Percentiles rank a stretch among this genome's conserved stretches.
These are phyloP conservation scores for Annulohypoxylon moriforme DNA, from an alignment of 495 filamentous ascomycete genomes.

Conservation along the genomic window DNA sequence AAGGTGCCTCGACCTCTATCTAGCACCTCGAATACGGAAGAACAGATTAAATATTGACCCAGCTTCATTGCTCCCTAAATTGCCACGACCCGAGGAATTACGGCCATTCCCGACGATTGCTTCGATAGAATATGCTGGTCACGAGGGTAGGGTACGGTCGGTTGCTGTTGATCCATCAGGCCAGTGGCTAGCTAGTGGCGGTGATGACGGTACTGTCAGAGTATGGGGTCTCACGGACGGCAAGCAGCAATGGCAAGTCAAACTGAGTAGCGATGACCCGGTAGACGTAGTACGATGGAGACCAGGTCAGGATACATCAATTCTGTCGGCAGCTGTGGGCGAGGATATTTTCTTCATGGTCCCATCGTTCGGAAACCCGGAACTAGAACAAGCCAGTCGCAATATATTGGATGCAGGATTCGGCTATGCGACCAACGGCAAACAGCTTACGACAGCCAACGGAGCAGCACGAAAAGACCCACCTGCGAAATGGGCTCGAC, in stretches of 20 bases:
- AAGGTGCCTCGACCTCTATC: constrained; percentile 92
- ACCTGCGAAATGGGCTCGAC: constrained; percentile 84
- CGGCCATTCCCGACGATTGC: constrained; percentile 92
- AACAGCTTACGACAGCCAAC: constrained; percentile 62
- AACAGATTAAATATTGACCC: constrained; percentile 98
- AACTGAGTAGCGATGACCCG: constrained; percentile 81
- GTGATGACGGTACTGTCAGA: constrained; percentile 92
- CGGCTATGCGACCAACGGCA: constrained; percentile 82
- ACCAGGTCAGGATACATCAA: constrained; percentile 79
- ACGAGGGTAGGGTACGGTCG: constrained; percentile 87
- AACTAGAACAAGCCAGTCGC: constrained; percentile 76
- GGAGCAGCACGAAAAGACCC: constrained; percentile 75
- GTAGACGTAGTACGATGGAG: constrained; percentile 92
- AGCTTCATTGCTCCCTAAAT: constrained; percentile 89
- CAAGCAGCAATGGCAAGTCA: constrained; percentile 85
- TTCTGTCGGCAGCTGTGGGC: constrained; percentile 84
- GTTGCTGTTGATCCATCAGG: constrained; percentile 82
- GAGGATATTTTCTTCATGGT: constrained; percentile 87
- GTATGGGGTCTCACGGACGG: constrained; percentile 92
- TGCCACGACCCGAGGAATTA: constrained; percentile 93
- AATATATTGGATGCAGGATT: constrained; percentile 87
- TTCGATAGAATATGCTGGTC: constrained; percentile 84
- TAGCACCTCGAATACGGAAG: constrained; percentile 89
- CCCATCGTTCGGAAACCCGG: constrained; percentile 75
- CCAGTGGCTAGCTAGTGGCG: constrained; percentile 85